Conservation (phyloP, 306 rosid genomes). For the Dryas alaskensis region DNA sequence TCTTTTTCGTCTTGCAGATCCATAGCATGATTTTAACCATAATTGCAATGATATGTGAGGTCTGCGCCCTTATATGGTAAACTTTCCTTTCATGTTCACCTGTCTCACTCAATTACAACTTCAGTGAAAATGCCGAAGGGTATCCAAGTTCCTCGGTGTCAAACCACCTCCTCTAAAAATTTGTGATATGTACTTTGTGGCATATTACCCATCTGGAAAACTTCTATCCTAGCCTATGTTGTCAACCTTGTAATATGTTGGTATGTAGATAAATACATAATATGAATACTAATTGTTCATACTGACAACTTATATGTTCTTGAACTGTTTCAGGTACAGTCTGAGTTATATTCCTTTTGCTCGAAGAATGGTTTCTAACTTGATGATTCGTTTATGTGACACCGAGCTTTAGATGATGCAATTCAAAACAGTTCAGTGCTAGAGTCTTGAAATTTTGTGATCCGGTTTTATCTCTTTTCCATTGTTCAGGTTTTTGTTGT, state of each 20-base stretch:
- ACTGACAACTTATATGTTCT: constrained; percentile 3
- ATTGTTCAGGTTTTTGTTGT: constrained; percentile 7
- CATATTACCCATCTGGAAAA: not conserved
- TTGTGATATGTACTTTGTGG: not conserved
- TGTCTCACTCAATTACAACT: constrained; percentile 22
- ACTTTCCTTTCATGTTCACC: constrained; percentile 21
- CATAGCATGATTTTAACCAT: constrained; percentile 76
- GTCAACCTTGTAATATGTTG: constrained; percentile 1
- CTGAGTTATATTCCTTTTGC: constrained; percentile 97
- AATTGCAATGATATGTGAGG: constrained; percentile 74
- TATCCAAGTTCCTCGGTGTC: not conserved
- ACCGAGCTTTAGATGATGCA: constrained; percentile 60
- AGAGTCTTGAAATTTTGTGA: constrained; percentile 21
- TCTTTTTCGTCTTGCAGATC: constrained; percentile 46
- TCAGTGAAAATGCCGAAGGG: constrained; percentile 20
- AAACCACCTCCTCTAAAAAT: not conserved
- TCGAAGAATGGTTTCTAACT: constrained; percentile 81
- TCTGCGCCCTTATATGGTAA: constrained; percentile 85
- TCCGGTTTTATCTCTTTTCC: constrained; percentile 7
- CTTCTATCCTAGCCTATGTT: not conserved
- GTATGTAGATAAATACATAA: not conserved
- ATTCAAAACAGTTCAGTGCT: constrained; percentile 5
- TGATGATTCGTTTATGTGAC: constrained; percentile 82
- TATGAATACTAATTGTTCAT: not conserved
- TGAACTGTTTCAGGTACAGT: constrained; percentile 71